A percentile compares a stretch with the other conserved stretches of the same genome.
phyloP scores from a whole-genome alignment of 148 eudicot species.

The Spergularia bocconei region DNA sequence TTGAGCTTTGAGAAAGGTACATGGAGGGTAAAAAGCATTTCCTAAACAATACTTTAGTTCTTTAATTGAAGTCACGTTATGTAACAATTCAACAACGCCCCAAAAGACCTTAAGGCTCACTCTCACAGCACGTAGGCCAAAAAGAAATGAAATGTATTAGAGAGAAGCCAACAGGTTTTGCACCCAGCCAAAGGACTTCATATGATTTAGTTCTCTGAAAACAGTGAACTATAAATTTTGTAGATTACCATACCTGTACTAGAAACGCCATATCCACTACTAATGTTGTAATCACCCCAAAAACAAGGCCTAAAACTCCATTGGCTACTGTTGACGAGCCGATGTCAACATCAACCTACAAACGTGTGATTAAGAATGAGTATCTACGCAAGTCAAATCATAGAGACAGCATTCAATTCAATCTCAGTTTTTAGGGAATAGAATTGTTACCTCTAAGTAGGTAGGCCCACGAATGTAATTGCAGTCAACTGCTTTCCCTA shows the following conservation, averaged over 20 bases:
- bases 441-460: slow-evolving; percentile 72
- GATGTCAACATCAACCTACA: slow-evolving; percentile 93
- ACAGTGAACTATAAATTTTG: background rate
- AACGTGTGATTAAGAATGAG: slow-evolving; percentile 10
- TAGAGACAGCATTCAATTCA: background rate
- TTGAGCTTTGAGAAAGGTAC: too few relatives aligned
- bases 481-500: slow-evolving; percentile 97
- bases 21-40: too few relatives aligned
- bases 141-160: background rate
- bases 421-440: slow-evolving; percentile 4
- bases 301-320: slow-evolving; percentile 95
- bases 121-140: background rate
- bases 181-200: background rate
- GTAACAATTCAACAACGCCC: background rate
- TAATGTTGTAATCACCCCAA: slow-evolving; percentile 90
- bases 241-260: slow-evolving; percentile 64
- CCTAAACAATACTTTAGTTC: background rate
- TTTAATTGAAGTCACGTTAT: background rate
- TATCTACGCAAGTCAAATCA: background rate
- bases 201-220: slow-evolving; percentile 3
- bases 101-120: too few relatives aligned
- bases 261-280: slow-evolving; percentile 99
- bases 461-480: slow-evolving; percentile 89
- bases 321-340: slow-evolving; percentile 99
- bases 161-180: background rate